Evolutionary conservation across 768 basidiomycete genomes (phyloP), one percentile per base, ranked within the genome.

Genomic region (Pleurotus ostreatus): DNA sequence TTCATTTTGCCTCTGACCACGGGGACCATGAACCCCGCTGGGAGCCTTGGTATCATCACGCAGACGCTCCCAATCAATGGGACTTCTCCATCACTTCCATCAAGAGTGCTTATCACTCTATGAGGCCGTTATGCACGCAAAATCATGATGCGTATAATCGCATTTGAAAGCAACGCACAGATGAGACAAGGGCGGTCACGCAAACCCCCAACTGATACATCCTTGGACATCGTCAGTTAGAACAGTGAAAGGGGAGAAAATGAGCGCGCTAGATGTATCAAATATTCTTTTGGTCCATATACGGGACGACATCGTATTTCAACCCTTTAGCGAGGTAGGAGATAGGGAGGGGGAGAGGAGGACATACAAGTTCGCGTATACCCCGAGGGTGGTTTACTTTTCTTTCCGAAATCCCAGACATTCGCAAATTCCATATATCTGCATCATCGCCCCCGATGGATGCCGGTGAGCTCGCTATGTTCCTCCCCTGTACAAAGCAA

Each of bases 281-380:
- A 51, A 20, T 22, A 13, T 20, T 20, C 20, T 40, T 38, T 13
- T 9, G 16, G 40, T 2, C 2, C 6, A 15, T 41, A 15, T 11
- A 55, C 53, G 44, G 18, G 26, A 46, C 2, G 18, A 55, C 34
- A 55, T 51, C 37, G 30, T 51, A 39, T 4, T n/a, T 16, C n/a
- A 22, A 25, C n/a, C 6, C 6, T 6, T 26, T 20, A 16, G 30
- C 11, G 11, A 9, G 11, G 46, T 16, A 2, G 12, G 30, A 20
- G 26, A 6, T 34, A 2, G 5, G 18, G 20, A 20, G 20, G n/a
- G 26, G 30, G 15, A 34, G 8, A 3, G n/a, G 23, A 16, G 15
- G 7, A 51, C 68, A 61, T 49, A 73, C 69, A 60, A 65, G 58
- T 66, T 70, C 5, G 56, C 57, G 44, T 53, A 65, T 22, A 68